Evolutionary conservation across 2,329 filamentous ascomycete genomes (phyloP).

Genomic region (Aureobasidium sp.): DNA sequence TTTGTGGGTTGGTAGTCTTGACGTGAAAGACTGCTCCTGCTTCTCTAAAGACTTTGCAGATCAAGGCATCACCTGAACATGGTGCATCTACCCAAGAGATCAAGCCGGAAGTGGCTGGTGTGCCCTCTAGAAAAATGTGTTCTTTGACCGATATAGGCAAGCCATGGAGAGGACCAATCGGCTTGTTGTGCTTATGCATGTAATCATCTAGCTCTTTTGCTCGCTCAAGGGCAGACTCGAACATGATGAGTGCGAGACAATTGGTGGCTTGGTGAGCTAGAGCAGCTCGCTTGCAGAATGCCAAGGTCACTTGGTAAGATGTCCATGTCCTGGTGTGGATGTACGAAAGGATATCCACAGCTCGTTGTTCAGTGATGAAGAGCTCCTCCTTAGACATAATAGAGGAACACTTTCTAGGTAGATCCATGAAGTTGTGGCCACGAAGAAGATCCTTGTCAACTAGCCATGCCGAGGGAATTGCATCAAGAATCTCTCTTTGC

Average conservation of each 20-base stretch:
- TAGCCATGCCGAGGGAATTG: slow-evolving; percentile 1
- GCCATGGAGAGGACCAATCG: slow-evolving; percentile 55
- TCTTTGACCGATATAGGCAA: slow-evolving; percentile 58
- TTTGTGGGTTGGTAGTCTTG: slow-evolving; percentile 44
- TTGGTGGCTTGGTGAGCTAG: slow-evolving; percentile 46
- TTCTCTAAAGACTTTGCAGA: slow-evolving; percentile 34
- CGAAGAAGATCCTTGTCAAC: neutral
- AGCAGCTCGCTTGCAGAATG: slow-evolving; percentile 43
- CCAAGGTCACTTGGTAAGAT: slow-evolving; percentile 38
- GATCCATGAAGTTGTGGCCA: neutral
- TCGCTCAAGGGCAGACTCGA: slow-evolving; percentile 38
- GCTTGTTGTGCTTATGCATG: slow-evolving; percentile 30
- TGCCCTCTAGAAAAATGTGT: slow-evolving; percentile 50
- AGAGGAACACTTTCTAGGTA: neutral
- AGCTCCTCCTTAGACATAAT: slow-evolving; percentile 11
- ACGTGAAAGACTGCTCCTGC: slow-evolving; percentile 43
- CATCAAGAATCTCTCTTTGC: neutral
- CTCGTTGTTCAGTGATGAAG: slow-evolving; percentile 9
- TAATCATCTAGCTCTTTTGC: slow-evolving; percentile 43
- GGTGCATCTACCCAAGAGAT: slow-evolving; percentile 50
- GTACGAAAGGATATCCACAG: neutral
- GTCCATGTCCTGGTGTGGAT: slow-evolving; percentile 27
- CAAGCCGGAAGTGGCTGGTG: slow-evolving; percentile 37
- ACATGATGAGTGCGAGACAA: slow-evolving; percentile 46
- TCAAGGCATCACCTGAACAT: slow-evolving; percentile 41